Evolutionary conservation across 169 alveolate species (phyloP).

Genomic region (Plasmodium vivax): DNA sequence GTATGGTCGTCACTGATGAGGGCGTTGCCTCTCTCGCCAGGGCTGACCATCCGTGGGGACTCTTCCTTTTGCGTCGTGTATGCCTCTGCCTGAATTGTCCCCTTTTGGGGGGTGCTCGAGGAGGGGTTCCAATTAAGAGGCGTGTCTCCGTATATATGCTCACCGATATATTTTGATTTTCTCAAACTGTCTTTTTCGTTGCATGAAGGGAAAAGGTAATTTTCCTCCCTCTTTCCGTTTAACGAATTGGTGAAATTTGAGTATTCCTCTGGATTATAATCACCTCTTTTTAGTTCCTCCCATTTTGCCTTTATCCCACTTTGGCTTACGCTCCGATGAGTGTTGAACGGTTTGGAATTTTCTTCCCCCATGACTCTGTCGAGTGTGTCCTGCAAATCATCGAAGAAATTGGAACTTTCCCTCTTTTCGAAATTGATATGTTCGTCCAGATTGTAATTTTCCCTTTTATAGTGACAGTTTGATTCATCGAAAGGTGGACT

Average conservation of each 20-base stretch:
- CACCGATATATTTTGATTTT: not conserved
- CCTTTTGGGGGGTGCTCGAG: not conserved
- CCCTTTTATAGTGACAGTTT: not conserved
- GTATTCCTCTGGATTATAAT: not conserved
- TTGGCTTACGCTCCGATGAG: not conserved
- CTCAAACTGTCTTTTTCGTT: not conserved
- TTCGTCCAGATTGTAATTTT: not conserved
- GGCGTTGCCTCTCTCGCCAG: not conserved
- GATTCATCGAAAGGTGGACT: not conserved
- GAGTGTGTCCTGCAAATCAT: not conserved
- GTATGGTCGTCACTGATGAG: not conserved
- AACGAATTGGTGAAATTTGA: not conserved
- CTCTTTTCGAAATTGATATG: constrained; percentile 11
- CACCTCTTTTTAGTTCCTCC: not conserved
- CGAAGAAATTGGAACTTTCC: not conserved
- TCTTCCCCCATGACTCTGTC: not conserved
- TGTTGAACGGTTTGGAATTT: not conserved
- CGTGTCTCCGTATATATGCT: not conserved
- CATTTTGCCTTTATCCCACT: not conserved
- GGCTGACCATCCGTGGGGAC: not conserved
- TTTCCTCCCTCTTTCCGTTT: constrained; percentile 10
- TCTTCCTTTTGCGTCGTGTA: not conserved
- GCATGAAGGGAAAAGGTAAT: not conserved
- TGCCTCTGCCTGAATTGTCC: not conserved
- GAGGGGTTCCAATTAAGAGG: not conserved